Evolutionary conservation across 768 basidiomycete genomes (phyloP).

Genomic region (Suillus spraguei): DNA sequence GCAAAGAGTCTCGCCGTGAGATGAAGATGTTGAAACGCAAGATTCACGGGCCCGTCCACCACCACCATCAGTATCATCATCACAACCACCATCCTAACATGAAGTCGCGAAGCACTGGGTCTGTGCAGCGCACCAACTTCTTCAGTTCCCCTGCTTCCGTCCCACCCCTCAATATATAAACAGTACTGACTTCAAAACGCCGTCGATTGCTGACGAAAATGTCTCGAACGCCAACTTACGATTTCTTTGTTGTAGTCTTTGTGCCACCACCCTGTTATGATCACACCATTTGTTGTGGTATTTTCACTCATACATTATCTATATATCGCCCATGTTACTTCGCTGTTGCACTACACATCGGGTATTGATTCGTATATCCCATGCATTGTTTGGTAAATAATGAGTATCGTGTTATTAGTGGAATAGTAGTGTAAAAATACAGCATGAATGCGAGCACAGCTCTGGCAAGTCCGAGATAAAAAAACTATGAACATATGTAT

Average conservation of each 20-base stretch:
- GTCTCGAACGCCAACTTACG: not conserved
- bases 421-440: conserved; percentile 9
- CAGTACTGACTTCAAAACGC: conserved; percentile 1
- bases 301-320: not conserved
- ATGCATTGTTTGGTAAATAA: conserved; percentile 3
- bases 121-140: conserved; percentile 51
- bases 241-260: conserved; percentile 7
- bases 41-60: conserved; percentile 43
- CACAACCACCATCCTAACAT: conserved; percentile 65
- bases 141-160: conserved; percentile 37
- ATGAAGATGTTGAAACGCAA: conserved; percentile 68
- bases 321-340: conserved; percentile 3
- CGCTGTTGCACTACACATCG: not conserved
- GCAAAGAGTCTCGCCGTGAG: conserved; percentile 68
- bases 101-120: conserved; percentile 57
- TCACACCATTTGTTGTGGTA: not conserved
- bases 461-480: conserved; percentile 1
- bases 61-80: conserved; percentile 51
- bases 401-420: conserved; percentile 4
- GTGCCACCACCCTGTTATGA: conserved; percentile 8
- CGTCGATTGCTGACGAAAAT: not conserved
- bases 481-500: conserved; percentile 4
- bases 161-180: conserved; percentile 32
- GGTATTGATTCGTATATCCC: conserved; percentile 5
- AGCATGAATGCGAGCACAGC: conserved; percentile 9